Base-by-base conservation (phyloP, 2,329 filamentous ascomycete species). In the Dothidotthia symphoricarpi region DNA sequence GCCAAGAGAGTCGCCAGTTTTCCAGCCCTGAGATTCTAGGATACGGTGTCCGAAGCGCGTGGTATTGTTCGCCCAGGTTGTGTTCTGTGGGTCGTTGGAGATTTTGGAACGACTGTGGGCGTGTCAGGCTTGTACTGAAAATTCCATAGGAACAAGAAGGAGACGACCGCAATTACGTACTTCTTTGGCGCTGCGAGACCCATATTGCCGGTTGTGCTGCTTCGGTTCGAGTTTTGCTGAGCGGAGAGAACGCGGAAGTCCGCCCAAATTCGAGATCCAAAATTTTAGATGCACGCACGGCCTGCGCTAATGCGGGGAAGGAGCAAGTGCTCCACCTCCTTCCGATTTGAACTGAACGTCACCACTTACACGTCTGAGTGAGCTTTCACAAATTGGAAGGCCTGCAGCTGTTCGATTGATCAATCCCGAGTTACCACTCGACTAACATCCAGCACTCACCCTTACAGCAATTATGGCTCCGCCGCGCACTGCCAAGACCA, bases 61-160 rank as follows among this genome's bases (percentile, higher is more conserved):
- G 49, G 85, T 87, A 63, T 90, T 85, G 58, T 84, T 83, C 39
- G 85, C 83, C 93, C 93, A 98, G 76, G 80, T 82, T 31, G 88
- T 95, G 68, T 97, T 98, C 71, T 97, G 96, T 6, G 93, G 93
- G 69, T 98, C 93, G 64, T 85, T 78, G 51, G 85, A 85, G 61
- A 97, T 82, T 71, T 91, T 95, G 31, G 75, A 75, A 55, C 71
- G 74, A 56, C 77, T 81, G 53, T 51, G 43, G 17, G 36, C 16
- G 24, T 14, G 40, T 57, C 51, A 57, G 45, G 16, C 16, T 34
- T 26, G 26, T 30, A 26, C 7, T 7, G 15, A 15, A 16, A 19
- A 6, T 0, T 24, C n/a, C 19, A 25, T 14, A n/a, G 24, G 8
- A 28, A 16, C 24, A 27, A 27, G 16, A 12, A 53, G 62, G 67